phyloP scores from a whole-genome alignment of 83 land plant genomes.

The Isoetes engelmannii region DNA sequence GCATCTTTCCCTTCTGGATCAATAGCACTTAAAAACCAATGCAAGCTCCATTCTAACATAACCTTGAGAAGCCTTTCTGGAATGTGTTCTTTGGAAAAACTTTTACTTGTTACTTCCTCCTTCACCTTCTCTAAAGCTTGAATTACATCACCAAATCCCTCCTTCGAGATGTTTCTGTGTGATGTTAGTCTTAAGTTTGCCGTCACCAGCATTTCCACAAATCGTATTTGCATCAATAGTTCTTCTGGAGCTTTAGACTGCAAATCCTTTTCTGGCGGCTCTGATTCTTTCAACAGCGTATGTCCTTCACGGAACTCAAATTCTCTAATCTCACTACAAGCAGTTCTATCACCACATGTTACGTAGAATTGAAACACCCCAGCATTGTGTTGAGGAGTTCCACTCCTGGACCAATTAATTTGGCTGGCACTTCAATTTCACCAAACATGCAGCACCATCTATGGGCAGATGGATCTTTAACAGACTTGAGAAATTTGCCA shows the following conservation, averaged over 20 bases:
- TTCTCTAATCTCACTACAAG: slow-evolving; percentile 76
- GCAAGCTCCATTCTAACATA: slow-evolving; percentile 38
- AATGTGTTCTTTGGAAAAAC: slow-evolving; percentile 18
- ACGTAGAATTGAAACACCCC: slow-evolving; percentile 69
- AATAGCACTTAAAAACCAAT: slow-evolving; percentile 42
- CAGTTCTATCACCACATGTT: slow-evolving; percentile 63
- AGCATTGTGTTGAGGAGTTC: slow-evolving; percentile 44
- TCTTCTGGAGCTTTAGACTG: slow-evolving; percentile 27
- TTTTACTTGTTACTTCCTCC: slow-evolving; percentile 17
- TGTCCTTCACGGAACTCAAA: slow-evolving; percentile 47
- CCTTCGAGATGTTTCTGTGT: too few relatives aligned
- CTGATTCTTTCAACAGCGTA: too few relatives aligned
- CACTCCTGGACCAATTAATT: slow-evolving; percentile 45
- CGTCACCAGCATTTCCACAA: slow-evolving; percentile 40
- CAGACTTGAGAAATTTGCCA: slow-evolving; percentile 49
- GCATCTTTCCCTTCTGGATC: slow-evolving; percentile 39
- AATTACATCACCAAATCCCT: too few relatives aligned
- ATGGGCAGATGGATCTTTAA: slow-evolving; percentile 19
- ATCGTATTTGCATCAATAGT: slow-evolving; percentile 42
- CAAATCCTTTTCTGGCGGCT: too few relatives aligned
- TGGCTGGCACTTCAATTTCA: slow-evolving; percentile 78
- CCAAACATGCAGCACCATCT: slow-evolving; percentile 89
- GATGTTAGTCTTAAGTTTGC: not conserved
- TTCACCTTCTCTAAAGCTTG: slow-evolving; percentile 2
- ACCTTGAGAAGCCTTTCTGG: slow-evolving; percentile 39